A percentile compares a stretch with the other conserved stretches of the same genome.
Conservation (phyloP, 306 rosid genomes). For the Acacia crassicarpa region DNA sequence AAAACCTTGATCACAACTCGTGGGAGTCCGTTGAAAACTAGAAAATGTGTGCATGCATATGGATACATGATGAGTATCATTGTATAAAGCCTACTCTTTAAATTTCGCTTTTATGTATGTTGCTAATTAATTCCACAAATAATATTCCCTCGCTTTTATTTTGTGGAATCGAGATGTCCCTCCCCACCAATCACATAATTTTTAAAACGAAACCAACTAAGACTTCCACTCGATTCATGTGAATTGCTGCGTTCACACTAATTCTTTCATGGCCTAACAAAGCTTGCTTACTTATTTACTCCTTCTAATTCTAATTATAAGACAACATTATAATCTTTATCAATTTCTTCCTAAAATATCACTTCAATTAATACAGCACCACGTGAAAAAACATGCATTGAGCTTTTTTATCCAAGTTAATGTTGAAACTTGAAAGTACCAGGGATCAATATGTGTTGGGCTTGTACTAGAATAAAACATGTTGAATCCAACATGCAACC, state of each 20-base stretch:
- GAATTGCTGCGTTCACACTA: conserved; percentile 26
- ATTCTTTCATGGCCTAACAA: conserved; percentile 34
- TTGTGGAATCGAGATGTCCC: conserved; percentile 20
- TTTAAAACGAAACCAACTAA: conserved; percentile 55
- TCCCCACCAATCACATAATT: conserved; percentile 30
- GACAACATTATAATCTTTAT: too few relatives aligned
- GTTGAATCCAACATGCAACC: too few relatives aligned
- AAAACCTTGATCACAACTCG: too few relatives aligned
- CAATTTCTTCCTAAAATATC: too few relatives aligned
- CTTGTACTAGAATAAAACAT: too few relatives aligned
- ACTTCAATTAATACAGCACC: too few relatives aligned
- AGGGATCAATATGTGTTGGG: too few relatives aligned
- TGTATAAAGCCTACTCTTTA: not conserved
- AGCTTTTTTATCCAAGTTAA: too few relatives aligned
- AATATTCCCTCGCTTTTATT: conserved; percentile 12
- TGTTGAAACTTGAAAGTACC: too few relatives aligned
- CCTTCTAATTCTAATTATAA: too few relatives aligned
- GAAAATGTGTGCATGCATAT: not conserved
- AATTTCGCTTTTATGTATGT: not conserved
- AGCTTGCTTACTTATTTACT: conserved; percentile 30
- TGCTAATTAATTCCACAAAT: not conserved
- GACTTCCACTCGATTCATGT: conserved; percentile 58
- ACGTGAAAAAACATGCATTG: too few relatives aligned
- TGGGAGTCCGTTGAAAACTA: not conserved
- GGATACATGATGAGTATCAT: not conserved